Base-by-base conservation (phyloP, 1,284 basidiomycete species). In the Limonomyces culmigenus region DNA sequence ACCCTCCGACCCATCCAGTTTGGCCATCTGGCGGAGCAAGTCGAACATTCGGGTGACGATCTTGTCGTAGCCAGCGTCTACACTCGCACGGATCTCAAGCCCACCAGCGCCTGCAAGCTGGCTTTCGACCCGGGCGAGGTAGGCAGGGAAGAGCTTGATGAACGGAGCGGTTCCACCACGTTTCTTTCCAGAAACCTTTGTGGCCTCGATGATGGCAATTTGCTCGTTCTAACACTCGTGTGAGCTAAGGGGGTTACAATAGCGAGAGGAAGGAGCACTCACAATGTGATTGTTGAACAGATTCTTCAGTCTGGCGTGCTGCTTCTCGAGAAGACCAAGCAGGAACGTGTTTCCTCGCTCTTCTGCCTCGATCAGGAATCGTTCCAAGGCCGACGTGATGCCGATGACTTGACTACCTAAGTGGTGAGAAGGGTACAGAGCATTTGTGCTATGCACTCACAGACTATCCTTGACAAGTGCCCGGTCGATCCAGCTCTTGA, bases 111-210 rank as follows among this genome's bases (percentile, higher is more conserved):
- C 78, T 35, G 78, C 60, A n/a, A 98, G 67, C 50, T 97, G 93
- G 20, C 60, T 65, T 54, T 98, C 93, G 20, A 96, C 68, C 4
- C 80, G 74, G 15, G 72, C 65, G 39, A 93, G 75, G 50, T 95
- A 96, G 2, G 75, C 65, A 0, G 93, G 88, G 63, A 98, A 96
- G 51, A 87, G 75, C 45, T 81, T 81, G 47, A 97, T 77, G 51
- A 97, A 97, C 35, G 81, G 81, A n/a, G 78, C 81, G 13, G 96
- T 85, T 2, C 93, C 93, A 43, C 75, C 79, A 17, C 92, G 76
- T 52, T 93, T 95, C 65, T 87, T 93, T 53, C 77, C 81, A 4
- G 81, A 85, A 34, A 92, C 56, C 53, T 91, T 92, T 2, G 88
- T 93, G 44, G 81, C 75, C 49, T 93, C 91, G 35, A 96, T 80